Evolutionary conservation across 164 flowering plant species (phyloP), one percentile per base, ranked within the genome.

Genomic region (Berberis vulgaris): DNA sequence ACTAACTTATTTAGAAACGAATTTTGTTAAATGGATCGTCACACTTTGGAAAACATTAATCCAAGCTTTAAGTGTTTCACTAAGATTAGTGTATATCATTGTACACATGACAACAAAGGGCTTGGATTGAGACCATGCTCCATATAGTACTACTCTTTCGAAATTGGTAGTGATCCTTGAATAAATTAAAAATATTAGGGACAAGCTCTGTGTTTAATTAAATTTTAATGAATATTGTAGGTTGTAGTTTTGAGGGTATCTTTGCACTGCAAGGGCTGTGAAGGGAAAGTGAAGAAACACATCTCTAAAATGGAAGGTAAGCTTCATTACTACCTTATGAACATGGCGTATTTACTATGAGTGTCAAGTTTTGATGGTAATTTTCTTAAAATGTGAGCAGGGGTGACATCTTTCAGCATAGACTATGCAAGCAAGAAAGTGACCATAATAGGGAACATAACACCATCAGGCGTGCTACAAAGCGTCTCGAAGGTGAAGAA

Each of bases 241-340:
- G 92, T 87, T 52, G 98, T 93, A 70, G 95, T 81, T 49, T 69
- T 93, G 78, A 78, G 81, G 79, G 98, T 93, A 59, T 87, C 98
- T 13, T 72, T 94, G 70, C 97, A 94, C 70, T 94, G 98, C 85
- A 91, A 83, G 70, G 98, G 97, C 2, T 94, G 98, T 72, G 98
- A 83, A 79, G 89, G 86, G 56, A 94, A 94, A 81, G 81, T 94
- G 58, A 82, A 86, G 72, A 94, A 86, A 66, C 95, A 94, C 71
- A 78, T 94, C 50, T 91, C 96, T 7, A 94, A 76, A 75, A 91
- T 94, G 97, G 84, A 88, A 89, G 98, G 98, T 82, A 11, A 9
- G 6, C 6, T 57, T 57, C 2, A 5, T 26, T 26, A 26, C 26
- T 26, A 1, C 4, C 41, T 38, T 54, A 57, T 10, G 41, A 57